These are phyloP conservation scores for Apiospora kogelbergensis DNA, from an alignment of 2,329 filamentous ascomycete genomes.

Conservation along the genomic window DNA sequence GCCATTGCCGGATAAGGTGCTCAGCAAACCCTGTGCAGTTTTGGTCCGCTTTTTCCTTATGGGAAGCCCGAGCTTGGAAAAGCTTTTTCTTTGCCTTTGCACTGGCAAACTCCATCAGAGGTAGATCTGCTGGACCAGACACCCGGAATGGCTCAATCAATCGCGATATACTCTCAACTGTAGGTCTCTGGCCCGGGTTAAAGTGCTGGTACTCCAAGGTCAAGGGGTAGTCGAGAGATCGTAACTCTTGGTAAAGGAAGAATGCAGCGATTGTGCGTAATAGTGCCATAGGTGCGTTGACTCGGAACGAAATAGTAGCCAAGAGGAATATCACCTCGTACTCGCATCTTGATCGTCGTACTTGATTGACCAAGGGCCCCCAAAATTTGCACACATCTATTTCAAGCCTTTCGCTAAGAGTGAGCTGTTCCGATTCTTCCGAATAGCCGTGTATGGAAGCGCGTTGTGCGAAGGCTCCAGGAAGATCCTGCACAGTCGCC, in stretches of 20 bases:
- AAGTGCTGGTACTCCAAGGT: slow-evolving; percentile 37
- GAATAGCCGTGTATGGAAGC: slow-evolving; percentile 22
- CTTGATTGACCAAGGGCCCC: slow-evolving; percentile 24
- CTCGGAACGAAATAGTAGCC: slow-evolving; percentile 24
- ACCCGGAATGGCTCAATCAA: slow-evolving; percentile 32
- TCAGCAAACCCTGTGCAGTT: slow-evolving; percentile 39
- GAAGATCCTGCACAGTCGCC: slow-evolving; percentile 20
- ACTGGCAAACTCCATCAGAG: slow-evolving; percentile 24
- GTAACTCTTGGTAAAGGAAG: slow-evolving; percentile 38
- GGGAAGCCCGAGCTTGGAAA: slow-evolving; percentile 26
- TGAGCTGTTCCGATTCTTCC: slow-evolving; percentile 19
- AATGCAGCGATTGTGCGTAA: slow-evolving; percentile 42
- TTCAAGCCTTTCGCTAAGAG: slow-evolving; percentile 23
- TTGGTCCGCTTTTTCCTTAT: slow-evolving; percentile 29
- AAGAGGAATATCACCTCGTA: slow-evolving; percentile 27
- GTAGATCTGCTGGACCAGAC: slow-evolving; percentile 24
- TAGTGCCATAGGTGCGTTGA: slow-evolving; percentile 22
- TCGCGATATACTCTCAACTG: slow-evolving; percentile 29
- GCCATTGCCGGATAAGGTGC: slow-evolving; percentile 46
- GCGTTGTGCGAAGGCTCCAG: slow-evolving; percentile 20
- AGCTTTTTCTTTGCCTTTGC: slow-evolving; percentile 33
- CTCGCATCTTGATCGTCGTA: slow-evolving; percentile 14
- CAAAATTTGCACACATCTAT: slow-evolving; percentile 24
- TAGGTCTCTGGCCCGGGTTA: slow-evolving; percentile 31
- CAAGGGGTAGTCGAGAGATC: slow-evolving; percentile 34